Base-by-base conservation (phyloP, 1,284 basidiomycete genomes). In the Tilletia caries region DNA sequence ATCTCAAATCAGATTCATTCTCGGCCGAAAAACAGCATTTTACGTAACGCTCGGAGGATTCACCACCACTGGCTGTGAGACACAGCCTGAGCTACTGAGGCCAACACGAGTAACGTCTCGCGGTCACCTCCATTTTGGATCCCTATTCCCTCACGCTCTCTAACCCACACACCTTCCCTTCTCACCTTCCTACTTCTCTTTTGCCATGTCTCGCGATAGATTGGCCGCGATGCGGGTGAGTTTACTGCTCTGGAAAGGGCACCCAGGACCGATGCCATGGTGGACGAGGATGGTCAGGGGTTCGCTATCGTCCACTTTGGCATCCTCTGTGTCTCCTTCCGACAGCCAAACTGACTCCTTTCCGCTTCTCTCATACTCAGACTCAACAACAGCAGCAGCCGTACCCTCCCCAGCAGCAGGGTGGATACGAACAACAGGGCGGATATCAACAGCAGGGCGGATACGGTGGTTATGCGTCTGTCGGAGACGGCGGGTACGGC, bases 361-460 rank as follows among this genome's bases (percentile, higher is more conserved):
- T 15, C 4, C 32, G 15, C 33, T 29, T 54, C 52, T 54, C 52
- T 27, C 25, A 18, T 29, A 23, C 10, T 18, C 27, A 64, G 54
- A 34, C 68, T 44, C 64, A 62, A 33, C 33, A 29, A 46, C 65
- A 71, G 70, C 64, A 68, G 37, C 67, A 71, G 52, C 68, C 80
- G 27, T 82, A 76, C 67, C 81, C 81, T 2, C 75, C 80, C 37
- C 81, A 79, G 69, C 79, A 82, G 70, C 41, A 68, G 25, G 68
- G 54, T 8, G 71, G 68, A 33, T 65, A 60, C 41, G 73, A 32
- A 23, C 70, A 66, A 29, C 46, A 68, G 10, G 46, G 18, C 15
- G 67, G 58, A 10, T 23, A 41, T 5, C 68, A 70, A 43, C 67
- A 70, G 54, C 68, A 71, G 29, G 67, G 52, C 29, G 71, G 60